Evolutionary conservation across 192 early-diverging fungal species (phyloP).

Genomic region (Podila clonocystis): DNA sequence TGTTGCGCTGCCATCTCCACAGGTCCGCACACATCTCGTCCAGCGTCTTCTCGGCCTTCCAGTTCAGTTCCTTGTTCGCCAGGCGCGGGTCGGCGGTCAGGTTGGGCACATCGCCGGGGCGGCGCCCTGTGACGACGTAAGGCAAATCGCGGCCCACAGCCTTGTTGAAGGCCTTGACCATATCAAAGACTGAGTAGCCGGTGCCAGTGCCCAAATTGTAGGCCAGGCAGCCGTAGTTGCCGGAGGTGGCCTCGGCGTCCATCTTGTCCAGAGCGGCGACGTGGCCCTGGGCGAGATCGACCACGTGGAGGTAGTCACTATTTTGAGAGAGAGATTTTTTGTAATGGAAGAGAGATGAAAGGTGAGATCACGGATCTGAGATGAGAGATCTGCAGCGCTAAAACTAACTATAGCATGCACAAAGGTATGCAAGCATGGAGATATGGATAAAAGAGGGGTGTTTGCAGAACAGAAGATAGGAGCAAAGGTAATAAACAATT

Average conservation of each 20-base stretch:
- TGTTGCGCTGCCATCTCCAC: conserved; percentile 64
- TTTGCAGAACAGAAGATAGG: neutral
- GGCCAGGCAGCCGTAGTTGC: conserved; percentile 60
- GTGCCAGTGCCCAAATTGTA: conserved; percentile 93
- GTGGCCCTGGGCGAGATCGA: conserved; percentile 91
- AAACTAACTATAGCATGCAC: too few species aligned
- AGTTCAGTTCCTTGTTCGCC: conserved; percentile 61
- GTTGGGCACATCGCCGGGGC: conserved; percentile 64
- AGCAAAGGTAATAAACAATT: too few species aligned
- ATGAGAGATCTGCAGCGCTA: too few species aligned
- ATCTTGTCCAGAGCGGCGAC: conserved; percentile 86
- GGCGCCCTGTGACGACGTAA: conserved; percentile 65
- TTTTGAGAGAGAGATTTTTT: neutral
- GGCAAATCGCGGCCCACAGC: conserved; percentile 86
- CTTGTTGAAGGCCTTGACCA: conserved; percentile 83
- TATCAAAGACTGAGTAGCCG: conserved; percentile 94
- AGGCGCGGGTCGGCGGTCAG: conserved; percentile 61
- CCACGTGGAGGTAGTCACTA: conserved; percentile 96
- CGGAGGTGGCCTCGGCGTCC: conserved; percentile 55
- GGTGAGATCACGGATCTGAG: neutral
- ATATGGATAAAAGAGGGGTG: neutral
- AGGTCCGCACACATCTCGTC: conserved; percentile 70
- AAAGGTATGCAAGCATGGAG: too few species aligned
- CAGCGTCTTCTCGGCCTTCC: conserved; percentile 57
- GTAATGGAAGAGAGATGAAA: neutral